A percentile compares a stretch with the other conserved stretches of the same genome.
These are phyloP conservation scores for Venustampulla echinocandica DNA, from an alignment of 495 filamentous ascomycete species.

Conservation along the genomic window DNA sequence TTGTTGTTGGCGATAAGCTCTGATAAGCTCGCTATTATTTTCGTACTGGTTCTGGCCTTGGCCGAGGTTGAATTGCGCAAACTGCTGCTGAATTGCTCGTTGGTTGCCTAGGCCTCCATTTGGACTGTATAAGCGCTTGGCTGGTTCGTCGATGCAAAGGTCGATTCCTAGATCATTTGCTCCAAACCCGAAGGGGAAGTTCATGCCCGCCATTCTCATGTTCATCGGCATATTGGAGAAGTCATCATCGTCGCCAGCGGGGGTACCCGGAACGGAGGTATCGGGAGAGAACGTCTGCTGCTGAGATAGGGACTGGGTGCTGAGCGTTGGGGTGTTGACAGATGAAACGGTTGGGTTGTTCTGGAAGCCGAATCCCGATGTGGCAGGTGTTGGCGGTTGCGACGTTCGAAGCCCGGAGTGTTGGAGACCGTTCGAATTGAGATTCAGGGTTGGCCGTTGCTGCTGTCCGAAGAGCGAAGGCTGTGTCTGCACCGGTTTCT, in stretches of 20 bases:
- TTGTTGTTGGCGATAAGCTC: constrained; percentile 64
- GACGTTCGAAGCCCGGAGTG: constrained; percentile 79
- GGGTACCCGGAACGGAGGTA: constrained; percentile 66
- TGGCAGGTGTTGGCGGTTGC: constrained; percentile 77
- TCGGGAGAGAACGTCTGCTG: constrained; percentile 63
- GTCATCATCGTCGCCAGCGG: constrained; percentile 49
- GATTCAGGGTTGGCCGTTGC: constrained; percentile 62
- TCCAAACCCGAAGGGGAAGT: constrained; percentile 26
- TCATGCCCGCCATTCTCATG: constrained; percentile 34
- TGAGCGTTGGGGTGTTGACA: constrained; percentile 87
- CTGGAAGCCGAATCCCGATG: constrained; percentile 63
- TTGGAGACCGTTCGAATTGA: constrained; percentile 48
- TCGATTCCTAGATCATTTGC: constrained; percentile 36
- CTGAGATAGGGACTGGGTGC: constrained; percentile 42
- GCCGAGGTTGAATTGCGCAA: constrained; percentile 53
- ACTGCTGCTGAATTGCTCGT: constrained; percentile 50
- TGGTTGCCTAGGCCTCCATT: constrained; percentile 64
- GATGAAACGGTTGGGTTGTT: constrained; percentile 98
- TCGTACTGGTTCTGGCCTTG: constrained; percentile 64
- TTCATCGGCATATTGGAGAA: constrained; percentile 53
- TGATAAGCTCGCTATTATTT: constrained; percentile 64
- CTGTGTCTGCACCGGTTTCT: constrained; percentile 24
- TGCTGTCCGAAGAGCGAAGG: constrained; percentile 61
- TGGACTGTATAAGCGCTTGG: constrained; percentile 82
- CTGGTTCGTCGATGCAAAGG: constrained; percentile 89